These are phyloP conservation scores for Fusarium clavum DNA, from an alignment of 2,329 filamentous ascomycete species.

Conservation along the genomic window DNA sequence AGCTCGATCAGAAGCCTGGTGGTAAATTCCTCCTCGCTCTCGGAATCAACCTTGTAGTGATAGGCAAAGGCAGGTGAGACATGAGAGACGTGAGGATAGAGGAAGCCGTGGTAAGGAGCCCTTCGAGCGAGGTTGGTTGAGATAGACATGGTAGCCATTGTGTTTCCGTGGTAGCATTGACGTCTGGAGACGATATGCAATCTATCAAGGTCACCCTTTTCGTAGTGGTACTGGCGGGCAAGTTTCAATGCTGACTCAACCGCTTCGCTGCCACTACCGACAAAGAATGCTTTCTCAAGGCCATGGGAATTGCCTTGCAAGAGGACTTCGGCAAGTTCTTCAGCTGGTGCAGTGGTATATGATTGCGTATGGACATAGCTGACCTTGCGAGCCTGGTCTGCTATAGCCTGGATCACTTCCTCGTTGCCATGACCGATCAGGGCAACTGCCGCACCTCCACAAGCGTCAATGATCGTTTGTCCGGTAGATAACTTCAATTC, in stretches of 20 bases:
- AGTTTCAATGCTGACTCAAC: slow-evolving; percentile 62
- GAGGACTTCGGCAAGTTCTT: slow-evolving; percentile 2
- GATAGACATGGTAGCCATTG: slow-evolving; percentile 24
- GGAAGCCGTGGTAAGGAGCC: slow-evolving; percentile 7
- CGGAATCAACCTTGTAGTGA: not conserved
- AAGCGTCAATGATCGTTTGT: slow-evolving; percentile 14
- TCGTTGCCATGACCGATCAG: slow-evolving; percentile 11
- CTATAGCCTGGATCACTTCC: slow-evolving; percentile 19
- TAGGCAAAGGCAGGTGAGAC: slow-evolving; percentile 17
- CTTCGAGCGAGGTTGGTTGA: slow-evolving; percentile 16
- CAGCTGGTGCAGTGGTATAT: slow-evolving; percentile 18
- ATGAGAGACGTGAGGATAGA: slow-evolving; percentile 18
- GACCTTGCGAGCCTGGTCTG: slow-evolving; percentile 15
- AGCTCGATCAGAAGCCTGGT: not conserved
- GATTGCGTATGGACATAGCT: slow-evolving; percentile 25
- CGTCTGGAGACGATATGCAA: slow-evolving; percentile 8
- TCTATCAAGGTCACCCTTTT: not conserved
- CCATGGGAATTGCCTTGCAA: not conserved
- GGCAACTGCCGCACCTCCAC: slow-evolving; percentile 12
- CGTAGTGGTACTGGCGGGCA: slow-evolving; percentile 58
- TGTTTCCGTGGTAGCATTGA: slow-evolving; percentile 21
- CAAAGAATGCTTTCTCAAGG: slow-evolving; percentile 43
- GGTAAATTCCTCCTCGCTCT: not conserved
- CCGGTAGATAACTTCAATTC: slow-evolving; percentile 2
- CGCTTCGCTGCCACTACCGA: slow-evolving; percentile 50